Evolutionary conservation across 257 asterid genomes (phyloP).

Genomic region (Solanum chilense): DNA sequence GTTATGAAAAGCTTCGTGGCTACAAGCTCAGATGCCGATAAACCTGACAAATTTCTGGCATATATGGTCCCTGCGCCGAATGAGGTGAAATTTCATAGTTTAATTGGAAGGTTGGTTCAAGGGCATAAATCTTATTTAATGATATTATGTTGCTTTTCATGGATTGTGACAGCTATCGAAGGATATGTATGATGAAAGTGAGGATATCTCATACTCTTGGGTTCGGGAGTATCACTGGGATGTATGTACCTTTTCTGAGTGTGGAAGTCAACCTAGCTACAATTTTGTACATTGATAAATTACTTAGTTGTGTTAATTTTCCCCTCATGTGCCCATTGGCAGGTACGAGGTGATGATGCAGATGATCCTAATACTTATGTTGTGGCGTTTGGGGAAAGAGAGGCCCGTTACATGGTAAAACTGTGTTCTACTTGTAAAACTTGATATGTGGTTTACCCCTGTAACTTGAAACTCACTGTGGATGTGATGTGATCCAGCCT

Average conservation of each 20-base stretch:
- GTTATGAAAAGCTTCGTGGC: slow-evolving; percentile 79
- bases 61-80: slow-evolving; percentile 82
- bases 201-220: slow-evolving; percentile 83
- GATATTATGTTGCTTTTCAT: background rate
- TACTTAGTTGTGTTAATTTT: slow-evolving; percentile 3
- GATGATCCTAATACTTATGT: slow-evolving; percentile 79
- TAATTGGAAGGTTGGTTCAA: background rate
- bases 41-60: slow-evolving; percentile 72
- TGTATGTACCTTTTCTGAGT: slow-evolving; percentile 32
- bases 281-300: slow-evolving; percentile 4
- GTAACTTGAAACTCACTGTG: background rate
- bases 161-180: slow-evolving; percentile 59
- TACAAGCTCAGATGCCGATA: slow-evolving; percentile 43
- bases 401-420: slow-evolving; percentile 58
- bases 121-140: background rate
- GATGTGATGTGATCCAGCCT: slow-evolving; percentile 32
- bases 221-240: slow-evolving; percentile 93
- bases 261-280: background rate
- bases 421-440: background rate
- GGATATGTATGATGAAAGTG: slow-evolving; percentile 77
- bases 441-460: background rate
- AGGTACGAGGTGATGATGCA: slow-evolving; percentile 78
- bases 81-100: slow-evolving; percentile 38
- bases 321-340: background rate
- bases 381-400: slow-evolving; percentile 53